Evolutionary conservation across 345 rosid species (phyloP).

Genomic region (Melaleuca alternifolia): DNA sequence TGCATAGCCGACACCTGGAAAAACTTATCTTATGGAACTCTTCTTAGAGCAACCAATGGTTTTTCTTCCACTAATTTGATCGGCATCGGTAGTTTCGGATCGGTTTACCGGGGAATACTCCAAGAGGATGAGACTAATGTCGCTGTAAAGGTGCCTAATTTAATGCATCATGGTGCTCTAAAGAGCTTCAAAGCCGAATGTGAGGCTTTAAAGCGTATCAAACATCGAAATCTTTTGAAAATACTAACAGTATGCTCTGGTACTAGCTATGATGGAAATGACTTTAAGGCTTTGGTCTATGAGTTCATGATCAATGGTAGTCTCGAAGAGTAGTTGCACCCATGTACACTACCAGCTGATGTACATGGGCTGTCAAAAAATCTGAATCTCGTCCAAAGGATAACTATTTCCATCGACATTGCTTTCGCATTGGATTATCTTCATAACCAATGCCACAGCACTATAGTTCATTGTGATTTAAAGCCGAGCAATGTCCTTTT

Average conservation of each 20-base stretch:
- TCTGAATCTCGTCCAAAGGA: not conserved
- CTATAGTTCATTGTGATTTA: slow-evolving; percentile 12
- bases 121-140: not conserved
- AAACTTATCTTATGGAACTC: not conserved
- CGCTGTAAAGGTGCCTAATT: not conserved
- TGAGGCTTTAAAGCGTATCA: not conserved
- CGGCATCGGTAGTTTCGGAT: not conserved
- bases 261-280: not conserved
- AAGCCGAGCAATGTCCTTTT: not conserved
- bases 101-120: not conserved
- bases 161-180: not conserved
- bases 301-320: not conserved
- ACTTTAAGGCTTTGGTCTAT: not conserved
- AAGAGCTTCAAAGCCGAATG: not conserved
- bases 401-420: not conserved
- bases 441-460: not conserved
- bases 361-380: not conserved
- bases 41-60: not conserved
- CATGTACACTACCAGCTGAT: not conserved
- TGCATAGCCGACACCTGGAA: not conserved
- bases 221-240: not conserved
- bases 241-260: not conserved
- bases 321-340: not conserved
- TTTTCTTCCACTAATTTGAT: not conserved
- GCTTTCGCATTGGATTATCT: slow-evolving; percentile 12